These are phyloP conservation scores for Rubia balearica DNA, from an alignment of 305 asterid species.

Conservation along the genomic window DNA sequence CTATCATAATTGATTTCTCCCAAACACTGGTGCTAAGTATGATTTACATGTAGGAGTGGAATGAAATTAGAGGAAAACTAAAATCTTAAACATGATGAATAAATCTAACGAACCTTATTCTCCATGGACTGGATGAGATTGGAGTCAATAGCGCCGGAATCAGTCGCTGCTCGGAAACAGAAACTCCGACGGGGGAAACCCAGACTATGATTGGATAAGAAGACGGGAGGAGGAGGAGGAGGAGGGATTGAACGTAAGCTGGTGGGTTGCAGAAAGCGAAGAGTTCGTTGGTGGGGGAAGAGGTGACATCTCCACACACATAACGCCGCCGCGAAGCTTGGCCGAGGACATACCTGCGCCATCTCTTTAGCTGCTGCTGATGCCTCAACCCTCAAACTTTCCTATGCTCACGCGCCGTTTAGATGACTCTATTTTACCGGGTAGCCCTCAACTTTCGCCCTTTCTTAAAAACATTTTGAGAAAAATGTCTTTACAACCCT, in stretches of 20 bases:
- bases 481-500: no score
- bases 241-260: constrained; percentile 16
- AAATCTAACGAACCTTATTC: constrained; percentile 52
- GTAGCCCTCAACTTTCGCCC: no score
- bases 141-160: constrained; percentile 38
- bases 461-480: no score
- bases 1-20: no score
- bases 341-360: constrained; percentile 39
- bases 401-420: background rate
- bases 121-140: constrained; percentile 73
- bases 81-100: background rate
- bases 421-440: background rate
- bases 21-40: no score
- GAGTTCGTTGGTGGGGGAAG: constrained; percentile 23
- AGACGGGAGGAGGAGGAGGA: background rate
- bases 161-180: constrained; percentile 43
- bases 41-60: no score
- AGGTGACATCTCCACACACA: constrained; percentile 22
- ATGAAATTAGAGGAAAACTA: no score
- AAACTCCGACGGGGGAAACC: constrained; percentile 32
- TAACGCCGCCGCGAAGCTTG: constrained; percentile 39
- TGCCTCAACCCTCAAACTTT: no score
- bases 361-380: constrained; percentile 5
- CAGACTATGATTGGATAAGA: constrained; percentile 20
- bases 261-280: constrained; percentile 26